Conservation (phyloP, 257 asterid genomes). For the Ajuga chamaepitys region DNA sequence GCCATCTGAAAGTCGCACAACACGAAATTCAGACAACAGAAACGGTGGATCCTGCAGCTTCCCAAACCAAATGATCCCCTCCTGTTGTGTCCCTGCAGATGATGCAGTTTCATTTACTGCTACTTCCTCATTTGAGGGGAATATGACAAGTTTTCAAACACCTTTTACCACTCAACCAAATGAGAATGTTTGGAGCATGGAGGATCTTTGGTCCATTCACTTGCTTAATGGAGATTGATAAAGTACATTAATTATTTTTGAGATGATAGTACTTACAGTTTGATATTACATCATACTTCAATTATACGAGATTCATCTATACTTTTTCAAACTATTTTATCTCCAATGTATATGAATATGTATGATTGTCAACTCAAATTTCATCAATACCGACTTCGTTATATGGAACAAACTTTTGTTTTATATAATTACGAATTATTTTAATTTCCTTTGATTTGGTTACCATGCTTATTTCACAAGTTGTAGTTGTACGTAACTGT, state of each 20-base stretch:
- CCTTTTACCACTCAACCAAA: conserved; percentile 46
- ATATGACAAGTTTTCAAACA: conserved; percentile 23
- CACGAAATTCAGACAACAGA: conserved; percentile 19
- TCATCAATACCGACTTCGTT: too few species aligned
- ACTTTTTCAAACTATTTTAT: too few species aligned
- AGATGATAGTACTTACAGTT: background rate
- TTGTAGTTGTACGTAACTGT: too few species aligned
- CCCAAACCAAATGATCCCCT: conserved; percentile 24
- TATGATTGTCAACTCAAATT: too few species aligned
- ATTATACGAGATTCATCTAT: too few species aligned
- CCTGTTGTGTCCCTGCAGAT: conserved; percentile 24
- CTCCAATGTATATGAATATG: too few species aligned
- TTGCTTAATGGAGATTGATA: conserved; percentile 52
- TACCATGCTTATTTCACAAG: too few species aligned
- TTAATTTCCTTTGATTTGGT: too few species aligned
- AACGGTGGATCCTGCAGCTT: conserved; percentile 27
- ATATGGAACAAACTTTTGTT: too few species aligned
- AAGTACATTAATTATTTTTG: background rate
- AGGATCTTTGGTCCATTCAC: conserved; percentile 88
- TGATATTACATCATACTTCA: too few species aligned
- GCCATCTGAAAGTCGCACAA: conserved; percentile 31
- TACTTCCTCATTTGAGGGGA: conserved; percentile 29
- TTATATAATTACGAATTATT: too few species aligned
- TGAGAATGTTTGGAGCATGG: conserved; percentile 69
- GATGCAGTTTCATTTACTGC: conserved; percentile 29